These are phyloP conservation scores for Neopestalotiopsis rosae DNA, from an alignment of 2,329 filamentous ascomycete genomes.

Conservation along the genomic window DNA sequence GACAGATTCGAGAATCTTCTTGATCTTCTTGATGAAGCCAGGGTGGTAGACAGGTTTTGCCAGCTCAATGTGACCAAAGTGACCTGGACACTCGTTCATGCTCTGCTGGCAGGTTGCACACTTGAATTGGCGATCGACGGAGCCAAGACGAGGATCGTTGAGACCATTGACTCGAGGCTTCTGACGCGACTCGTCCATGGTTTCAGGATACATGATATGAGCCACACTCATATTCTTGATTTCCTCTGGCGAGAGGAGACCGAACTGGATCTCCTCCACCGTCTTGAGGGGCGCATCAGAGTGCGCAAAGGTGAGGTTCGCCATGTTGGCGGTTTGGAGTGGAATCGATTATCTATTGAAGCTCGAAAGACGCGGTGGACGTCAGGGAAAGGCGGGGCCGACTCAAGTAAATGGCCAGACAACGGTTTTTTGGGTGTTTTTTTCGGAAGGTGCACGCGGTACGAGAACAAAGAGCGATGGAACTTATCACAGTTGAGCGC, in stretches of 20 bases:
- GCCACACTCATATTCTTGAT: constrained; percentile 99
- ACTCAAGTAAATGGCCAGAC: constrained; percentile 3
- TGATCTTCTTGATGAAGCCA: constrained; percentile 98
- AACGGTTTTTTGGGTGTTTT: neutral
- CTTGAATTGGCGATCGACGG: constrained; percentile 93
- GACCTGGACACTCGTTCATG: constrained; percentile 94
- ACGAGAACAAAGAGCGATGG: constrained; percentile 8
- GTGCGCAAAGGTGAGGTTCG: constrained; percentile 88
- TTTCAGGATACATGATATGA: constrained; percentile 97
- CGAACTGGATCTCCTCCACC: constrained; percentile 99
- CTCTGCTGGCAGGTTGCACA: constrained; percentile 96
- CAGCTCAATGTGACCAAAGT: constrained; percentile 98
- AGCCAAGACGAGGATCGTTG: constrained; percentile 94
- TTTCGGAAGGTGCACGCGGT: neutral
- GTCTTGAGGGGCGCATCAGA: constrained; percentile 96
- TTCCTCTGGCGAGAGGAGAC: constrained; percentile 95
- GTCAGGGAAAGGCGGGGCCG: neutral
- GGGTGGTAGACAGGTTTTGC: constrained; percentile 93
- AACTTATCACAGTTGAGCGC: neutral
- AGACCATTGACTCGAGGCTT: constrained; percentile 90
- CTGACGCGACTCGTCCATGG: constrained; percentile 95
- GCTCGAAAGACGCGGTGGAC: constrained; percentile 10
- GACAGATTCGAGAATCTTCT: constrained; percentile 98
- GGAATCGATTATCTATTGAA: constrained; percentile 20
- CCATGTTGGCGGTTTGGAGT: constrained; percentile 65